Evolutionary conservation across 768 basidiomycete species (phyloP).

Genomic region (Trametes cinnabarina): DNA sequence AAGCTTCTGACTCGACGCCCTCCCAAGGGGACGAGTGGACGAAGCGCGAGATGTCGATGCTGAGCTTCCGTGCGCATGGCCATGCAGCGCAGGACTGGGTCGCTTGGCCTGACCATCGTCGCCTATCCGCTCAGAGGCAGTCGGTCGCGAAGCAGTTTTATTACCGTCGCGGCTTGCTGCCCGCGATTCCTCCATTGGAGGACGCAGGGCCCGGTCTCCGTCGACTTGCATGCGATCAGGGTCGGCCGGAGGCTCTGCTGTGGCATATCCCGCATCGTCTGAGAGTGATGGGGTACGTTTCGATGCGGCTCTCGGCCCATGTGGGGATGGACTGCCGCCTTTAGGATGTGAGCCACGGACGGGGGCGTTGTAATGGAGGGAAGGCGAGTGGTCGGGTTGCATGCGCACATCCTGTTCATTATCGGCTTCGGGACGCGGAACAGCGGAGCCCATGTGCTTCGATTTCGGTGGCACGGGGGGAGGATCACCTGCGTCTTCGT

Average conservation of each 20-base stretch:
- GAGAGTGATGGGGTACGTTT: slow-evolving; percentile 22
- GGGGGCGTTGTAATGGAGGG: slow-evolving; percentile 3
- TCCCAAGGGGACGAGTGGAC: background rate
- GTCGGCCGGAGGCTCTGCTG: slow-evolving; percentile 22
- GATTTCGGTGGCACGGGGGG: slow-evolving; percentile 4
- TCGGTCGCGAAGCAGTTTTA: background rate
- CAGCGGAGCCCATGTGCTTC: slow-evolving; percentile 7
- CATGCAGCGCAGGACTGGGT: slow-evolving; percentile 3
- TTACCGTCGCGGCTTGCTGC: background rate
- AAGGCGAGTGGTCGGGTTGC: no score
- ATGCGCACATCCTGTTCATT: slow-evolving; percentile 5
- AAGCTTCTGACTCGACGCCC: background rate
- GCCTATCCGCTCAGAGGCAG: background rate
- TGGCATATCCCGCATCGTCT: slow-evolving; percentile 29
- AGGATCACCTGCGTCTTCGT: slow-evolving; percentile 5
- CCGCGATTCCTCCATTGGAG: background rate
- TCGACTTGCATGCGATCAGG: slow-evolving; percentile 16
- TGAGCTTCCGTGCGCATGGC: background rate
- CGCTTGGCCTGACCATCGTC: background rate
- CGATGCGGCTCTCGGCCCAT: background rate
- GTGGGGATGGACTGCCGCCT: background rate
- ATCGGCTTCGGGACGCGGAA: slow-evolving; percentile 18
- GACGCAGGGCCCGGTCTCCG: background rate
- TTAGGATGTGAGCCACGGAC: slow-evolving; percentile 1
- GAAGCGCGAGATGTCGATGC: slow-evolving; percentile 5